Evolutionary conservation across 331 rosid genomes (phyloP), one percentile per base, ranked within the genome.

Genomic region (Saraca asoca): DNA sequence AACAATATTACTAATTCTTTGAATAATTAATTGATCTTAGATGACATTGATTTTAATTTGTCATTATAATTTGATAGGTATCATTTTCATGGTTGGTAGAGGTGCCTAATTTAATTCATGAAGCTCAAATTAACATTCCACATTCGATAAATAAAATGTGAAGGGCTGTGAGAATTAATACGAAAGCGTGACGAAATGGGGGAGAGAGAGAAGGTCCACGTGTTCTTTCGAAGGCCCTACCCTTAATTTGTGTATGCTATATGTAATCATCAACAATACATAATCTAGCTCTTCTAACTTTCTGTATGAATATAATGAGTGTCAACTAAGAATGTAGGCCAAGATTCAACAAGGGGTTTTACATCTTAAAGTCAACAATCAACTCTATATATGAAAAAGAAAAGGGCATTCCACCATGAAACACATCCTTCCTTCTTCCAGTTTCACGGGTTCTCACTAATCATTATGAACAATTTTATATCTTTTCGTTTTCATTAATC

Each of bases 101-200:
- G 86, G 81, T 74, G 44, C 58, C 52, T 83, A 80, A 72, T 35
- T 24, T 1, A 24, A 24, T 24, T 24, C 3, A 24, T 24, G 2
- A 62, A 81, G 64, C 82, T 69, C 80, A 66, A 65, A 62, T 69
- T n/a, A n/a, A n/a, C n/a, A 79, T 68, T 70, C 64, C 12, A 12
- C 34, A 48, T 11, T 39, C 68, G 41, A 62, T 7, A 51, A 14
- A n/a, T 14, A 9, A 42, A 68, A 45, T 59, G 68, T 69, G 64
- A 49, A 78, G 82, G 83, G 66, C 85, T 85, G 58, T n/a, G n/a
- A n/a, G n/a, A 74, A 62, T 51, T 49, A 14, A 58, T 66, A 56
- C 85, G 79, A 74, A 79, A 76, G 91, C 88, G 68, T 88, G 97
- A 91, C 90, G 83, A 72, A 64, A 69, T 75, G 63, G 50, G 34